Percentiles rank a stretch among this genome's conserved stretches.
These are phyloP conservation scores for Pilaira anomala DNA, from an alignment of 192 early-diverging fungal species.

Conservation along the genomic window DNA sequence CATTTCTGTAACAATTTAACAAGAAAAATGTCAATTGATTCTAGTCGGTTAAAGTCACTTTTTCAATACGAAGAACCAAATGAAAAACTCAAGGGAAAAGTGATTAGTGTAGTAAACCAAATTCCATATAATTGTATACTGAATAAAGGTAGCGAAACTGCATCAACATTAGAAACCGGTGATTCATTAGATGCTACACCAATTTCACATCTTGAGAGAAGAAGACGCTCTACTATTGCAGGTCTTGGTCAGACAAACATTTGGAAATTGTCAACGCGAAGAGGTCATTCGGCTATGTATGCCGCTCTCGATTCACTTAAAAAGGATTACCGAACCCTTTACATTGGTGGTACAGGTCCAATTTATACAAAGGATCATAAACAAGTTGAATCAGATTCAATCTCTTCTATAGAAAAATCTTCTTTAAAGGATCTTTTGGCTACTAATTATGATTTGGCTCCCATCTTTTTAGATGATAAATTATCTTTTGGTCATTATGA, in stretches of 20 bases:
- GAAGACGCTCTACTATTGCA: constrained; percentile 19
- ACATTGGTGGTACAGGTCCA: constrained; percentile 74
- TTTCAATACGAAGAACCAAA: not conserved
- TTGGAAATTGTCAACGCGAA: constrained; percentile 41
- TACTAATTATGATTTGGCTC: constrained; percentile 57
- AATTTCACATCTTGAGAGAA: constrained; percentile 25
- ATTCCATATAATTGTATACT: constrained; percentile 39
- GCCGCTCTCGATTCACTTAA: constrained; percentile 72
- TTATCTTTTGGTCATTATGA: constrained; percentile 86
- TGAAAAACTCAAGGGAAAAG: constrained; percentile 18
- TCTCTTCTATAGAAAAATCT: constrained; percentile 50
- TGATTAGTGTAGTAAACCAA: constrained; percentile 53
- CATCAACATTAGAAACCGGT: too few species aligned
- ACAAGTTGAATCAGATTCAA: constrained; percentile 46
- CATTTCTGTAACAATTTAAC: not conserved
- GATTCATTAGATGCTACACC: constrained; percentile 12
- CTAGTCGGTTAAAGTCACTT: not conserved
- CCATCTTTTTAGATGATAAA: constrained; percentile 75
- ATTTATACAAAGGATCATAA: constrained; percentile 57
- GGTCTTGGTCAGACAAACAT: constrained; percentile 14
- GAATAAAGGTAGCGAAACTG: not conserved
- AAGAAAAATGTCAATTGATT: constrained; percentile 1
- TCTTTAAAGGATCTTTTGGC: constrained; percentile 54
- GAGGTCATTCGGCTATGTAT: constrained; percentile 89
- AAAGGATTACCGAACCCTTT: constrained; percentile 56